Evolutionary conservation across 2,329 filamentous ascomycete genomes (phyloP).

Genomic region (Botrytis tulipae): DNA sequence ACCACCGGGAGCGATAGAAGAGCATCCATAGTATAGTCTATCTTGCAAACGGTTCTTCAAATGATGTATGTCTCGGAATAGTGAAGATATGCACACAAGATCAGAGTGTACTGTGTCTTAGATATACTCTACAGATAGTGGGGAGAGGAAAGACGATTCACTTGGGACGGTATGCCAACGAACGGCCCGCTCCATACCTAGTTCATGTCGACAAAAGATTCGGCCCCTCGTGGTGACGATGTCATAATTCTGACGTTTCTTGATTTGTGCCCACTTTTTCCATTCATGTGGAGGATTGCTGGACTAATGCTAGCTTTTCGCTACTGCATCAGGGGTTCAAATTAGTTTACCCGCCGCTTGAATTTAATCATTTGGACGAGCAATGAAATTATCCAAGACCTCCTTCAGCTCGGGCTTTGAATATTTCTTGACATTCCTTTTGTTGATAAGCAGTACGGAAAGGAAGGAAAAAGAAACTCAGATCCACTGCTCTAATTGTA

Average conservation of each 20-base stretch:
- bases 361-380: background rate
- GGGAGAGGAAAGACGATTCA: background rate
- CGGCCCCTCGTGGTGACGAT: conserved; percentile 13
- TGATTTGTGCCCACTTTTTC: conserved; percentile 7
- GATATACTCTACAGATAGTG: background rate
- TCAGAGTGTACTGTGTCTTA: background rate
- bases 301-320: background rate
- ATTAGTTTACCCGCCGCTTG: conserved; percentile 4
- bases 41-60: background rate
- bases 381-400: background rate
- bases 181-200: conserved; percentile 7
- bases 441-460: background rate
- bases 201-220: background rate
- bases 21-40: conserved; percentile 52
- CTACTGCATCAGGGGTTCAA: conserved; percentile 12
- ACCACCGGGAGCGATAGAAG: conserved; percentile 71
- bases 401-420: background rate
- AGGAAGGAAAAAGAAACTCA: background rate
- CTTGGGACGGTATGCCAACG: background rate
- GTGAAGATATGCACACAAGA: background rate
- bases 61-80: background rate
- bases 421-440: background rate
- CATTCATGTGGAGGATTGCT: conserved; percentile 8
- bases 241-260: conserved; percentile 13
- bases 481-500: conserved; percentile 7